A percentile compares a stretch with the other conserved stretches of the same genome.
Evolutionary conservation across 129 eudicot genomes (phyloP).

Genomic region (Solidago caesia): DNA sequence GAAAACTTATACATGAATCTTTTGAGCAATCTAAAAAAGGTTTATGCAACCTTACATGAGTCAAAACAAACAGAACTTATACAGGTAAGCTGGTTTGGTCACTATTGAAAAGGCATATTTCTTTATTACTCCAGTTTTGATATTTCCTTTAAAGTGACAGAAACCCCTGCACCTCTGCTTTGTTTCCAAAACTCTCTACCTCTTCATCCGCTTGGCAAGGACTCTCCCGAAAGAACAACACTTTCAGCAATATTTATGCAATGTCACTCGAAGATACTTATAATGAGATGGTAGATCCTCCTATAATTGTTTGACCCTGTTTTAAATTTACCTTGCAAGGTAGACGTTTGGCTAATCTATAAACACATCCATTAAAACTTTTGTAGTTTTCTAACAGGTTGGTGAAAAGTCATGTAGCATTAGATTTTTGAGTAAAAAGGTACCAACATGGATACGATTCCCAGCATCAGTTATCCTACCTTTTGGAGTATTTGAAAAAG

Average conservation of each 20-base stretch:
- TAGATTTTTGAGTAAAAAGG: constrained; percentile 41
- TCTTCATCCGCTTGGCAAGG: constrained; percentile 40
- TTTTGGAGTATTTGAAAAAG: constrained; percentile 46
- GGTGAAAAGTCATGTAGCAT: constrained; percentile 54
- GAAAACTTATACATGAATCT: too few species aligned
- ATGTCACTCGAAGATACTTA: constrained; percentile 42
- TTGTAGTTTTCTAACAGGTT: constrained; percentile 30
- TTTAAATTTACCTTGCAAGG: background rate
- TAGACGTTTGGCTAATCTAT: too few species aligned
- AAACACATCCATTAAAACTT: too few species aligned
- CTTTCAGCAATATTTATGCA: constrained; percentile 39
- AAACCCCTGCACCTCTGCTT: constrained; percentile 32
- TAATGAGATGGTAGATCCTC: constrained; percentile 35
- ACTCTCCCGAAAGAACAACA: constrained; percentile 31
- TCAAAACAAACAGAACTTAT: background rate
- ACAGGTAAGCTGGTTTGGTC: too few species aligned
- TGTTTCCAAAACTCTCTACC: constrained; percentile 31
- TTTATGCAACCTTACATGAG: background rate
- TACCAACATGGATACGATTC: constrained; percentile 45
- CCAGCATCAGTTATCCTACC: constrained; percentile 50
- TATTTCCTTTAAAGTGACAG: constrained; percentile 23
- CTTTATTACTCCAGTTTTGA: background rate
- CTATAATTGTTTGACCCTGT: constrained; percentile 11
- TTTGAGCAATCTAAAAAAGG: too few species aligned
- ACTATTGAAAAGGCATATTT: background rate